A percentile compares a stretch with the other conserved stretches of the same genome.
Evolutionary conservation across 1,284 basidiomycete genomes (phyloP).

Genomic region (Heterobasidion annosum): DNA sequence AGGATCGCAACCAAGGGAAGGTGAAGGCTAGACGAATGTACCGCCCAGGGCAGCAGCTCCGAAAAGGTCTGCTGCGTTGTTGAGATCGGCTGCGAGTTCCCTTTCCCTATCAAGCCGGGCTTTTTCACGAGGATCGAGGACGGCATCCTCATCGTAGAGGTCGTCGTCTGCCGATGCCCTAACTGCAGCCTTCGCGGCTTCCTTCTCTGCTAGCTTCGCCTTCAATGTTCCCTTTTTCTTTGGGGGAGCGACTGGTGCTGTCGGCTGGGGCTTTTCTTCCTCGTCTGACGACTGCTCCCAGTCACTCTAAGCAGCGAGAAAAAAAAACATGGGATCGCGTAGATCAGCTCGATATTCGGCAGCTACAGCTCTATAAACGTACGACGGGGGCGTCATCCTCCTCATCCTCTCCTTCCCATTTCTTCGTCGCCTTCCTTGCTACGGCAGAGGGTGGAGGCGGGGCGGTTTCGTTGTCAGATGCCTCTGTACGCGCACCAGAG

Average conservation of each 20-base stretch:
- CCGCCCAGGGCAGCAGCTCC: constrained; percentile 65
- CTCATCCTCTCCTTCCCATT: constrained; percentile 87
- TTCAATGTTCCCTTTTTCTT: constrained; percentile 91
- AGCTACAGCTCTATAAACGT: constrained; percentile 16
- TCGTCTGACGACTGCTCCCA: constrained; percentile 88
- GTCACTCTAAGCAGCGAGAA: constrained; percentile 54
- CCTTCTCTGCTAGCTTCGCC: constrained; percentile 84
- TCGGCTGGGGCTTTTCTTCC: constrained; percentile 39
- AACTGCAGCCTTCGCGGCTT: constrained; percentile 58
- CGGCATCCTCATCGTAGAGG: constrained; percentile 67
- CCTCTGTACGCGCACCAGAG: constrained; percentile 27
- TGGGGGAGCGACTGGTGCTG: constrained; percentile 47
- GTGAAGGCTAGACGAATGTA: constrained; percentile 20
- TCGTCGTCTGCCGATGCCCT: constrained; percentile 38
- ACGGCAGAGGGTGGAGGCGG: constrained; percentile 29
- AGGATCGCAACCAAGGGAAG: not conserved
- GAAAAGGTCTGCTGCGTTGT: constrained; percentile 74
- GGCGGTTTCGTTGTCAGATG: constrained; percentile 38
- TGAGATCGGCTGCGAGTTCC: constrained; percentile 80
- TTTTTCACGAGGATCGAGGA: constrained; percentile 75
- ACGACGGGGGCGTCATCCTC: constrained; percentile 58
- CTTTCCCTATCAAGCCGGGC: constrained; percentile 66
- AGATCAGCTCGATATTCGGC: constrained; percentile 3
- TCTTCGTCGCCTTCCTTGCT: constrained; percentile 40
- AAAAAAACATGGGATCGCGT: constrained; percentile 6